Evolutionary conservation across 306 rosid species (phyloP), one percentile per base, ranked within the genome.

Genomic region (Medicago lupulina): DNA sequence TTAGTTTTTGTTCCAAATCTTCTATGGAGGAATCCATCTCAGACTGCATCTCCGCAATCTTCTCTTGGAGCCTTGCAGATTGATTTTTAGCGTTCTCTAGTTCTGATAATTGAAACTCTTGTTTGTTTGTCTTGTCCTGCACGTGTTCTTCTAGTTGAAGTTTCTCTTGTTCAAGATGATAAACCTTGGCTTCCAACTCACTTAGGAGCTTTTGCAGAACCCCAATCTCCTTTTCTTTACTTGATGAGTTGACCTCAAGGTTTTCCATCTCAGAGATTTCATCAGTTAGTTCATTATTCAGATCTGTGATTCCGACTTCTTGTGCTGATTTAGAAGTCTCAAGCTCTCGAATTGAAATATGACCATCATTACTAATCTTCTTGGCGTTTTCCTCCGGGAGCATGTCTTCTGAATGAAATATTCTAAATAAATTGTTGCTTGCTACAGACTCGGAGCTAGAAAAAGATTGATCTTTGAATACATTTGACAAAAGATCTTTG

Each of bases 361-460:
- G 50, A 28, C 47, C 61, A 71, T 40, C 40, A 60, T 64, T 68
- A 16, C 77, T 85, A 47, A 64, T 74, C 82, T 81, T 83, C 70
- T 68, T 74, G 61, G 63, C 40, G 10, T 40, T 47, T 79, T 65
- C 50, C 82, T 82, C 81, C n/a, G 60, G 66, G 25, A 53, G 21
- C 53, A 38, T 71, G 51, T 67, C 90, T 74, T 86, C 90, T 64
- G 70, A 67, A 80, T 60, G 70, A 41, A 80, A 76, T 47, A 67
- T 18, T 51, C 71, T 82, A 73, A 85, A 82, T 55, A 74, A 70
- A 70, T 77, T 73, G 78, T 85, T 85, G 38, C 75, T 67, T 66
- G 61, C 73, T 79, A 88, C 87, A 70, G 93, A 81, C 64, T 81
- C 92, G 84, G 80, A 78, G 81, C 83, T 79, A 46, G 76, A 62